Percentiles rank a stretch among this genome's conserved stretches.
These are phyloP conservation scores for Sonneratia alba DNA, from an alignment of 345 rosid genomes.

Conservation along the genomic window DNA sequence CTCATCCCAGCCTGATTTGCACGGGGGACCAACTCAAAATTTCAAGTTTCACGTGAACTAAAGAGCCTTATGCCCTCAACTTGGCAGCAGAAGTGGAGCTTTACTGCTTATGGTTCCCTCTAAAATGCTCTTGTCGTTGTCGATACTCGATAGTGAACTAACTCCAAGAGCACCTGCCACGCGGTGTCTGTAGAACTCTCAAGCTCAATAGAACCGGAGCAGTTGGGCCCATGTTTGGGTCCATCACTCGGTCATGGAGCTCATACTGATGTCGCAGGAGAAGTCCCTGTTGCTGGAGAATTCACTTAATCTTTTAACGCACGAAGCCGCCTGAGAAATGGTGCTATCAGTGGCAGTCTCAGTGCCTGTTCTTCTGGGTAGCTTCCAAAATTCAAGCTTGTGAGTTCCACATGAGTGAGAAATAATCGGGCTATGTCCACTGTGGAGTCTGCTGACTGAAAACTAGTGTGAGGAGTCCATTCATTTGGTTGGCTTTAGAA, in stretches of 20 bases:
- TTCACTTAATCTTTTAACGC: constrained; percentile 38
- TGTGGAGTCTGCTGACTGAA: constrained; percentile 22
- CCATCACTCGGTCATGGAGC: constrained; percentile 33
- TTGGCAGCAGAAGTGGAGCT: constrained; percentile 6
- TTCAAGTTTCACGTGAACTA: neutral
- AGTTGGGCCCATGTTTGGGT: constrained; percentile 22
- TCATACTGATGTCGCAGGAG: constrained; percentile 7
- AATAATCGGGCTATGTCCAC: constrained; percentile 48
- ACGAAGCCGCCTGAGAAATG: constrained; percentile 40
- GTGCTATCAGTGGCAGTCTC: constrained; percentile 30
- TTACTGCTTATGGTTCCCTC: constrained; percentile 13
- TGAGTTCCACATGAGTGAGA: constrained; percentile 82
- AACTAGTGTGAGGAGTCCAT: constrained; percentile 20
- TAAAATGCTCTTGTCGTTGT: constrained; percentile 78
- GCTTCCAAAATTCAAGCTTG: constrained; percentile 70
- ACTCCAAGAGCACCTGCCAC: constrained; percentile 67
- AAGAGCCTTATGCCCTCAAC: neutral
- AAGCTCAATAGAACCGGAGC: constrained; percentile 34
- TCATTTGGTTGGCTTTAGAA: no score
- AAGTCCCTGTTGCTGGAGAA: constrained; percentile 18
- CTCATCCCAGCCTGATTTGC: neutral
- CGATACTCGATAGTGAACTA: constrained; percentile 54
- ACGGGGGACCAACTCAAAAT: neutral
- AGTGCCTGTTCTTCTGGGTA: constrained; percentile 5
- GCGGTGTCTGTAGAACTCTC: constrained; percentile 78